phyloP scores from a whole-genome alignment of 805 yeast species.

The Metschnikowia bowlesiae region DNA sequence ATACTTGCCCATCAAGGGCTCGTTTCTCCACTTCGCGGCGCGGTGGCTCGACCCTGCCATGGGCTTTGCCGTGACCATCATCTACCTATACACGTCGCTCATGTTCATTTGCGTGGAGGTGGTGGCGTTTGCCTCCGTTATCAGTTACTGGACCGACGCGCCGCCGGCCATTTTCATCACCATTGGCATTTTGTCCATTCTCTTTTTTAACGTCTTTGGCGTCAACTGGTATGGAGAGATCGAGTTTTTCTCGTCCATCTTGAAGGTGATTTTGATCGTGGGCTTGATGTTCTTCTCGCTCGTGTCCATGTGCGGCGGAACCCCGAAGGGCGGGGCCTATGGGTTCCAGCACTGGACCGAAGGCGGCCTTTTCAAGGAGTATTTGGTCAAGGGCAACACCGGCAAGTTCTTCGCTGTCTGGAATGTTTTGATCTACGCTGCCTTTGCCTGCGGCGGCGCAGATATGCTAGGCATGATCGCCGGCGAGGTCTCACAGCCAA shows the following conservation, averaged over 20 bases:
- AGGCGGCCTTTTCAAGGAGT: conserved; percentile 30
- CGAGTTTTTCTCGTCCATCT: conserved; percentile 20
- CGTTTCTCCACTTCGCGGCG: conserved; percentile 31
- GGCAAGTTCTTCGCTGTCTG: conserved; percentile 64
- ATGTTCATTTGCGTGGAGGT: conserved; percentile 33
- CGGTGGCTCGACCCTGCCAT: conserved; percentile 35
- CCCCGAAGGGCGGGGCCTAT: conserved; percentile 30
- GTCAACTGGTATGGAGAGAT: conserved; percentile 21
- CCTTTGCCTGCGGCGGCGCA: conserved; percentile 58
- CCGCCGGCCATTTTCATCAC: conserved; percentile 32
- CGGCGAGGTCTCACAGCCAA: conserved; percentile 43
- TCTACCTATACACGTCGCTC: conserved; percentile 30
- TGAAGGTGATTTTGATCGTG: conserved; percentile 24
- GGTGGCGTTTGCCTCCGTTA: conserved; percentile 28
- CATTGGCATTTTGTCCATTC: conserved; percentile 22
- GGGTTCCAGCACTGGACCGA: conserved; percentile 34
- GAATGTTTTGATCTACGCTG: conserved; percentile 60
- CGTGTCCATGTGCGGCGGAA: conserved; percentile 37
- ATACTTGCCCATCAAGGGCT: conserved; percentile 33
- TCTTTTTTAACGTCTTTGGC: conserved; percentile 27
- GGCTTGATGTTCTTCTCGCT: conserved; percentile 37
- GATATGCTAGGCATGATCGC: conserved; percentile 30
- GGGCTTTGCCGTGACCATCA: conserved; percentile 32
- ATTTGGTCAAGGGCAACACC: conserved; percentile 41
- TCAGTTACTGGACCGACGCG: conserved; percentile 29